Evolutionary conservation across 2,329 filamentous ascomycete species (phyloP).

Genomic region (Simplicillium aogashimaense): DNA sequence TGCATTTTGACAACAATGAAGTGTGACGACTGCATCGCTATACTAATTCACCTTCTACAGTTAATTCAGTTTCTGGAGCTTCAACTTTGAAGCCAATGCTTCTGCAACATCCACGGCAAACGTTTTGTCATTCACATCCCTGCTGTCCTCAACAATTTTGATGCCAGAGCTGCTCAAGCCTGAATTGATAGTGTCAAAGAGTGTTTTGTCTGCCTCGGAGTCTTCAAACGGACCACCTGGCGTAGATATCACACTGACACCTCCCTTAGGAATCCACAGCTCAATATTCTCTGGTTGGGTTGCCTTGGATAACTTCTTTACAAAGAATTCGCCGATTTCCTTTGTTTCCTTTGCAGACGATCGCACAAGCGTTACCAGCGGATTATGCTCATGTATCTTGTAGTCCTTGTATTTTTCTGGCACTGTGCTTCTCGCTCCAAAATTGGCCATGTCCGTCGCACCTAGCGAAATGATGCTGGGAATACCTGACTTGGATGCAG

Average conservation of each 20-base stretch:
- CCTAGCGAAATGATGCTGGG: constrained; percentile 42
- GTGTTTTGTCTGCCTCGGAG: constrained; percentile 27
- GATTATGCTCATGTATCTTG: constrained; percentile 54
- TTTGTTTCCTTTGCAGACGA: constrained; percentile 47
- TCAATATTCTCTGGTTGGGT: constrained; percentile 31
- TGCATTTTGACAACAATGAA: too few species aligned
- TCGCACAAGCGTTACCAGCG: constrained; percentile 55
- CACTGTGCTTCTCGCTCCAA: constrained; percentile 44
- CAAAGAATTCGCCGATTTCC: constrained; percentile 46
- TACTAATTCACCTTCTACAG: too few species aligned
- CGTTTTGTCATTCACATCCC: constrained; percentile 41
- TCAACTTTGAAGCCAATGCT: constrained; percentile 22
- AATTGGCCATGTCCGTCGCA: constrained; percentile 54
- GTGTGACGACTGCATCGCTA: too few species aligned
- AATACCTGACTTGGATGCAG: constrained; percentile 45
- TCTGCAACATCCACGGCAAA: constrained; percentile 40
- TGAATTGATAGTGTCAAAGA: constrained; percentile 41
- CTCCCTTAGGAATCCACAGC: constrained; percentile 50
- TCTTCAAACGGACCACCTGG: constrained; percentile 43
- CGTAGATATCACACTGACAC: constrained; percentile 50
- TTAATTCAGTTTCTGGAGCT: constrained; percentile 1
- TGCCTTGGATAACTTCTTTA: constrained; percentile 35
- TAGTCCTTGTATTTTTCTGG: constrained; percentile 42
- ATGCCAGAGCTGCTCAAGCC: constrained; percentile 40
- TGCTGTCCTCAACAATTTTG: constrained; percentile 34